These are phyloP conservation scores for Coemansia sp. DNA, from an alignment of 192 early-diverging fungal genomes.

Conservation along the genomic window DNA sequence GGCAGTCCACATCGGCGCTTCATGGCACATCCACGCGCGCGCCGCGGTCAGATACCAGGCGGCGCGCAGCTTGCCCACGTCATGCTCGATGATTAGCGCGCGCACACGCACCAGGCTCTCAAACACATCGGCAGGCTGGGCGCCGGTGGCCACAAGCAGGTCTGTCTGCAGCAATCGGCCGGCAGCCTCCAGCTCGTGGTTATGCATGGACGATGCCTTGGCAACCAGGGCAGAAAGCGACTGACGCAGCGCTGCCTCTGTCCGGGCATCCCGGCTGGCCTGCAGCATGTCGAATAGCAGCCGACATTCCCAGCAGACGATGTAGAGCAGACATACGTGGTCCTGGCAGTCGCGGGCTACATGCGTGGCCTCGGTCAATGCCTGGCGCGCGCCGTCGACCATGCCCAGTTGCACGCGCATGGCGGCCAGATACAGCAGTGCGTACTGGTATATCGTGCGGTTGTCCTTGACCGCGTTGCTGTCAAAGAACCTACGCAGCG, in stretches of 20 bases:
- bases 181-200: conserved; percentile 13
- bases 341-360: conserved; percentile 49
- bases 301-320: conserved; percentile 29
- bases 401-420: conserved; percentile 40
- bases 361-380: conserved; percentile 41
- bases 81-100: conserved; percentile 26
- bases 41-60: conserved; percentile 20
- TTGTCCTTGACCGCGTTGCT: conserved; percentile 20
- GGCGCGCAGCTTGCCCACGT: conserved; percentile 9
- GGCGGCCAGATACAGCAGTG: conserved; percentile 36
- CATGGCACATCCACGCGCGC: conserved; percentile 23
- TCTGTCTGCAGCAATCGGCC: conserved; percentile 27
- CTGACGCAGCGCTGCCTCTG: conserved; percentile 1
- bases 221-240: conserved; percentile 18
- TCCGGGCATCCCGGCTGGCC: neutral
- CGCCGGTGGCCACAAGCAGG: conserved; percentile 4
- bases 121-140: conserved; percentile 11
- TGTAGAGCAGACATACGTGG: conserved; percentile 30
- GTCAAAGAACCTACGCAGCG: conserved; percentile 45
- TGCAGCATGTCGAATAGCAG: conserved; percentile 10
- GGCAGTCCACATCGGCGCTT: neutral
- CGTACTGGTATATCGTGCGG: conserved; percentile 27
- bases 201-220: conserved; percentile 19
- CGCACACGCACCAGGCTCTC: conserved; percentile 11
- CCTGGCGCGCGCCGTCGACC: conserved; percentile 15